Conservation (phyloP, 768 basidiomycete species). For the Wakefieldia striispora region DNA sequence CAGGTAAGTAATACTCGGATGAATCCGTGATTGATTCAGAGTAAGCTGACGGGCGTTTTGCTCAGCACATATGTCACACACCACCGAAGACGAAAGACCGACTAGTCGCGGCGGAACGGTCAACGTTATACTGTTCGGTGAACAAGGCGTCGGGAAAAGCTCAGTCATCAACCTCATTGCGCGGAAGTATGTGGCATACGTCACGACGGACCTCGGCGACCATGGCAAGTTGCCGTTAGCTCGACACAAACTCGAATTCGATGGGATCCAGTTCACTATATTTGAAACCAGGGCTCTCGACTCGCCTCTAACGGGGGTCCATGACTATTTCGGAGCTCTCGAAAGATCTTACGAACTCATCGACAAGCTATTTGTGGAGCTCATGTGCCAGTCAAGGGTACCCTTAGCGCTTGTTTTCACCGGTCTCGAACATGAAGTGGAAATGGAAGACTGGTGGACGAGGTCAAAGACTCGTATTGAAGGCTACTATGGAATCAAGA, state of each 20-base stretch:
- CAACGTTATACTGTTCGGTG: neutral
- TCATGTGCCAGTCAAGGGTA: constrained; percentile 34
- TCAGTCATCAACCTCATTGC: neutral
- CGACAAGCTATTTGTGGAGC: constrained; percentile 32
- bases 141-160: neutral
- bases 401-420: constrained; percentile 37
- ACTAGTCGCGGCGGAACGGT: neutral
- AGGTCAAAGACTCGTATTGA: constrained; percentile 10
- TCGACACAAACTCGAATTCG: constrained; percentile 19
- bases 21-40: too few relatives aligned
- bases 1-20: too few relatives aligned
- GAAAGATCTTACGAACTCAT: constrained; percentile 26
- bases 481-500: constrained; percentile 9
- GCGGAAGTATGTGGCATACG: neutral
- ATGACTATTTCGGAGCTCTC: constrained; percentile 13
- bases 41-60: too few relatives aligned
- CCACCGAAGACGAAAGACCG: too few relatives aligned
- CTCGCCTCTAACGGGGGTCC: constrained; percentile 9
- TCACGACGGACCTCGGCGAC: constrained; percentile 9
- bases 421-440: constrained; percentile 31
- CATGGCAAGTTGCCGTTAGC: constrained; percentile 31
- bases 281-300: constrained; percentile 30
- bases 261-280: constrained; percentile 8
- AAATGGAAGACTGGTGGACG: constrained; percentile 26
- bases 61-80: too few relatives aligned